These are phyloP conservation scores for Thecaphora thlaspeos DNA, from an alignment of 1,284 basidiomycete genomes.

Conservation along the genomic window DNA sequence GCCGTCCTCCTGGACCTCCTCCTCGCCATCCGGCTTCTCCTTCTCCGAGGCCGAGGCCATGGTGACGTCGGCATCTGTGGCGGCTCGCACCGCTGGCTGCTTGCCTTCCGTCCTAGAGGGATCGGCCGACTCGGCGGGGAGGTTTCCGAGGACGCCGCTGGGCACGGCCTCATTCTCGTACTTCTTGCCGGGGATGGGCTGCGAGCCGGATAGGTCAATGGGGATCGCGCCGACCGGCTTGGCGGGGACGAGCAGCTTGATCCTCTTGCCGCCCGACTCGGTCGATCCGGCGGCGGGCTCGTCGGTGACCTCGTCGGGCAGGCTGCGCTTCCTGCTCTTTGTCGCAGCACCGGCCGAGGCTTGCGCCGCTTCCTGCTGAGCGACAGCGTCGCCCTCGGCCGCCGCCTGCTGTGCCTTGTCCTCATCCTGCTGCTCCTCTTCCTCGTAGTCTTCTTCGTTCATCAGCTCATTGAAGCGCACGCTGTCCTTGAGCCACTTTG, in stretches of 20 bases:
- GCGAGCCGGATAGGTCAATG: conserved; percentile 51
- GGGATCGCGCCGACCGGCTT: conserved; percentile 49
- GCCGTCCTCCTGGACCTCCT: conserved; percentile 61
- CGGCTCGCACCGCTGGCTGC: conserved; percentile 26
- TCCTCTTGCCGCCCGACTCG: conserved; percentile 43
- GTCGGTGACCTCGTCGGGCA: conserved; percentile 53
- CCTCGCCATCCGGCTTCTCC: conserved; percentile 67
- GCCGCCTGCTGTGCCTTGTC: conserved; percentile 5
- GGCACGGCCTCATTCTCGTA: conserved; percentile 54
- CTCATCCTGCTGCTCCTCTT: conserved; percentile 39
- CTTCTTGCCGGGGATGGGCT: conserved; percentile 54
- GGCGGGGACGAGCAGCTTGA: conserved; percentile 53
- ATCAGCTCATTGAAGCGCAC: conserved; percentile 55
- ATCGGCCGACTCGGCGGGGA: conserved; percentile 36
- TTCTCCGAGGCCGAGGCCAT: conserved; percentile 39
- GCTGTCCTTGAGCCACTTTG: conserved; percentile 52
- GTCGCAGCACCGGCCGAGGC: neutral
- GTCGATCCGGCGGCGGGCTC: conserved; percentile 14
- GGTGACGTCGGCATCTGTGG: conserved; percentile 44
- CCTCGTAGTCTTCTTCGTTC: conserved; percentile 58
- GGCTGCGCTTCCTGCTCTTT: conserved; percentile 46
- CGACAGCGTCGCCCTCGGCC: conserved; percentile 3
- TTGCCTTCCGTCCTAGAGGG: conserved; percentile 21
- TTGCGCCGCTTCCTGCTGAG: neutral
- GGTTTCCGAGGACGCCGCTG: conserved; percentile 50